phyloP scores from a whole-genome alignment of 2,329 filamentous ascomycete species.

The Trichoderma gracile region DNA sequence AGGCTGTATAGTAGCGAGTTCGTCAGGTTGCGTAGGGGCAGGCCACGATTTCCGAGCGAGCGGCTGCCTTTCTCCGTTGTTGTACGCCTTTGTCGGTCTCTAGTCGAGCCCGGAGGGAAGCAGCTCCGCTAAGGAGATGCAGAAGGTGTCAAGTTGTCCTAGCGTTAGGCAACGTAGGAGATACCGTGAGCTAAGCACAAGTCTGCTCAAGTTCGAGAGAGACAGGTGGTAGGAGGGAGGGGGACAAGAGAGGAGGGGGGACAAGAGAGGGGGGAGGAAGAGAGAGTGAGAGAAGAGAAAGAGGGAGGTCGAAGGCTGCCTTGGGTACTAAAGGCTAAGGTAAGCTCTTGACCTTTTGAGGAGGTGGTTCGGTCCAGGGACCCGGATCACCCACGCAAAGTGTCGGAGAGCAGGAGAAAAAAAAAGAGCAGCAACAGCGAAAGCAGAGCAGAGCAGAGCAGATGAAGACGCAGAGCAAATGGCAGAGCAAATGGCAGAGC shows the following conservation, averaged over 20 bases:
- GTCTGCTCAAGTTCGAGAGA: background rate
- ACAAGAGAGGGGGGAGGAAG: background rate
- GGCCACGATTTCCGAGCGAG: slow-evolving; percentile 11
- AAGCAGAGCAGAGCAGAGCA: no score
- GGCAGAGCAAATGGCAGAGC: no score
- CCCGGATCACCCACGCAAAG: slow-evolving; percentile 20
- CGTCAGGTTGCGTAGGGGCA: slow-evolving; percentile 9
- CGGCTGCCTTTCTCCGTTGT: slow-evolving; percentile 9
- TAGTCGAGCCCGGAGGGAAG: background rate
- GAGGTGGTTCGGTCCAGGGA: slow-evolving; percentile 16
- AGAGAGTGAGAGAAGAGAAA: background rate
- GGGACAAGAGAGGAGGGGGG: background rate
- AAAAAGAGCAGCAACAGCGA: background rate
- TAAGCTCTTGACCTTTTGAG: slow-evolving; percentile 11
- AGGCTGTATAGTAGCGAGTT: background rate
- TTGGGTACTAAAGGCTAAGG: slow-evolving; percentile 12
- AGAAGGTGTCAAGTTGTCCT: background rate
- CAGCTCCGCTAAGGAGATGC: background rate
- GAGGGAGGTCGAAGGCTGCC: slow-evolving; percentile 19
- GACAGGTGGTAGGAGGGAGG: background rate
- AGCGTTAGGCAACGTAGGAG: background rate
- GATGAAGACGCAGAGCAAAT: no score
- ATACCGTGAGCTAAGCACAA: background rate
- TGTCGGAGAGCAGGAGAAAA: slow-evolving; percentile 19
- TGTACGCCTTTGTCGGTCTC: background rate